A percentile compares a stretch with the other conserved stretches of the same genome.
These are phyloP conservation scores for Botryotinia narcissicola DNA, from an alignment of 2,329 filamentous ascomycete genomes.

Conservation along the genomic window DNA sequence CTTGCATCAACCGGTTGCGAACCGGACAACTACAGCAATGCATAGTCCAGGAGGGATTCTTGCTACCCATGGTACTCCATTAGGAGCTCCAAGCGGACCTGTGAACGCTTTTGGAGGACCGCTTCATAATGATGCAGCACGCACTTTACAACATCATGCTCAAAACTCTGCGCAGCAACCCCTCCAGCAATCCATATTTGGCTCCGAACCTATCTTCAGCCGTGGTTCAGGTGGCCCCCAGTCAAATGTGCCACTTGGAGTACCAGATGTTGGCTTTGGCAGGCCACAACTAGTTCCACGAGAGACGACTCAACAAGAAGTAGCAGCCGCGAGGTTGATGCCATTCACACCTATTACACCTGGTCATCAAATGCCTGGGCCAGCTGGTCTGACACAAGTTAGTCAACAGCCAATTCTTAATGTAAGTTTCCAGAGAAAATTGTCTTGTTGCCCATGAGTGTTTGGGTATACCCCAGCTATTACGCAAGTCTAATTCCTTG, in stretches of 20 bases:
- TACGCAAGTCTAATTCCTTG: constrained; percentile 23
- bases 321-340: constrained; percentile 60
- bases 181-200: constrained; percentile 57
- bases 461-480: neutral
- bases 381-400: constrained; percentile 62
- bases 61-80: constrained; percentile 62
- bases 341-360: constrained; percentile 49
- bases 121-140: constrained; percentile 51
- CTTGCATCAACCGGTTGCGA: constrained; percentile 90
- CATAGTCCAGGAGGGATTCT: constrained; percentile 90
- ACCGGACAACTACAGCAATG: constrained; percentile 75
- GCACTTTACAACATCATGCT: constrained; percentile 53
- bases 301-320: constrained; percentile 43
- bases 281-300: constrained; percentile 42
- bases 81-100: constrained; percentile 39
- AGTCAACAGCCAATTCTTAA: constrained; percentile 81
- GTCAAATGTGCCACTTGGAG: constrained; percentile 51
- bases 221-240: constrained; percentile 13
- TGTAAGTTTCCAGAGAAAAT: constrained; percentile 45
- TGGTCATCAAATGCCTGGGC: constrained; percentile 37
- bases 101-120: constrained; percentile 52
- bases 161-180: constrained; percentile 42
- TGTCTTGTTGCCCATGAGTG: constrained; percentile 22
- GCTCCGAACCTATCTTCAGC: constrained; percentile 46
- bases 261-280: constrained; percentile 63